Evolutionary conservation across 2,329 filamentous ascomycete genomes (phyloP).

Genomic region (Curvularia sp.): DNA sequence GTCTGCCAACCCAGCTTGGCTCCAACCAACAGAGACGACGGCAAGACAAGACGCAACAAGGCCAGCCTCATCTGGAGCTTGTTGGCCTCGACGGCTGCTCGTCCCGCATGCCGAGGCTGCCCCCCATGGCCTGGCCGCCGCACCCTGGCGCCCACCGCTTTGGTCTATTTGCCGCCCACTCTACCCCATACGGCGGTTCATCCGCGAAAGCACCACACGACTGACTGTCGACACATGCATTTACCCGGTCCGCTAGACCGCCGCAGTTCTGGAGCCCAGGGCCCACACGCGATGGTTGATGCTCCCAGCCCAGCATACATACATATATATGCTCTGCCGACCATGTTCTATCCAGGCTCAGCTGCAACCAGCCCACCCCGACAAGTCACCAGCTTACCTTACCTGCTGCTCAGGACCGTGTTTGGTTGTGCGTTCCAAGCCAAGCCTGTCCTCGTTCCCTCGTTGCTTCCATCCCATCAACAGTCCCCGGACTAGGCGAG

Average conservation of each 20-base stretch:
- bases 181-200: conserved; percentile 31
- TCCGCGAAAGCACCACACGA: conserved; percentile 29
- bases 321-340: conserved; percentile 38
- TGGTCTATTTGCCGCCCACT: conserved; percentile 24
- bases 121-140: conserved; percentile 14
- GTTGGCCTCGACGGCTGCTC: conserved; percentile 12
- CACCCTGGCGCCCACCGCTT: conserved; percentile 22
- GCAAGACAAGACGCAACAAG: background rate
- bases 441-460: conserved; percentile 16
- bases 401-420: conserved; percentile 20
- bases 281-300: conserved; percentile 22
- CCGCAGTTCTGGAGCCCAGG: conserved; percentile 31
- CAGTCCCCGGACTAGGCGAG: conserved; percentile 13
- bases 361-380: conserved; percentile 26
- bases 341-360: conserved; percentile 22
- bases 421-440: conserved; percentile 23
- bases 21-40: conserved; percentile 6
- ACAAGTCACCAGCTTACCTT: conserved; percentile 29
- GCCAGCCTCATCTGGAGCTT: conserved; percentile 14
- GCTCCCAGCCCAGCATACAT: conserved; percentile 22
- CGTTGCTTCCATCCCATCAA: conserved; percentile 13
- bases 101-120: conserved; percentile 19
- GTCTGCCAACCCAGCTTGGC: conserved; percentile 5
- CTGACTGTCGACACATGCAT: conserved; percentile 21
- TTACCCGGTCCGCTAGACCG: conserved; percentile 45